phyloP scores from a whole-genome alignment of 1,139 yeast species.

The Candida tetrigidarum region DNA sequence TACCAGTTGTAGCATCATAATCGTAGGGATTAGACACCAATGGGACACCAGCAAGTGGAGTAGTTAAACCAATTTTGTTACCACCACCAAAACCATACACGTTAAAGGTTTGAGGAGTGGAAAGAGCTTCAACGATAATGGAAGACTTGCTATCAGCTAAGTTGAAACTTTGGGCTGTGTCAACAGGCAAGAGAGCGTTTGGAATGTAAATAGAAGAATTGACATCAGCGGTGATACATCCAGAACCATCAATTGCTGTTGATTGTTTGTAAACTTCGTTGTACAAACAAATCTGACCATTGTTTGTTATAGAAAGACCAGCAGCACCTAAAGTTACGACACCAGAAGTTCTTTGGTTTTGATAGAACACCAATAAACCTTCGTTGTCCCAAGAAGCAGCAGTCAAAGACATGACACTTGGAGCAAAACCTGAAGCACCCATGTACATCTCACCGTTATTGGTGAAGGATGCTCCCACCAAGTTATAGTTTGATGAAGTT shows the following conservation, averaged over 20 bases:
- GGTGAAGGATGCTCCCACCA: slow-evolving; percentile 24
- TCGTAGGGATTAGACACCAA: slow-evolving; percentile 5
- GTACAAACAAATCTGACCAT: slow-evolving; percentile 35
- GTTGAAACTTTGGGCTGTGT: slow-evolving; percentile 26
- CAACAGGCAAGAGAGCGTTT: slow-evolving; percentile 21
- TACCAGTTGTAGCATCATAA: slow-evolving; percentile 24
- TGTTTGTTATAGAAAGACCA: slow-evolving; percentile 25
- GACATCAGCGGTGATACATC: slow-evolving; percentile 31
- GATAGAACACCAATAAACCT: slow-evolving; percentile 31
- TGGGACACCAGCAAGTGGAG: slow-evolving; percentile 19
- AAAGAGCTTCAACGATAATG: slow-evolving; percentile 24
- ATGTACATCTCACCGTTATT: slow-evolving; percentile 35
- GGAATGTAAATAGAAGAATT: slow-evolving; percentile 26
- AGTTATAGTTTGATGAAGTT: slow-evolving; percentile 23
- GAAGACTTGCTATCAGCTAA: slow-evolving; percentile 24
- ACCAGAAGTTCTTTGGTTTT: slow-evolving; percentile 23
- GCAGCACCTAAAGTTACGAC: slow-evolving; percentile 26
- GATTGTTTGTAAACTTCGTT: slow-evolving; percentile 28
- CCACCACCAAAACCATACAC: slow-evolving; percentile 39
- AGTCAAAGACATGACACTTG: slow-evolving; percentile 25
- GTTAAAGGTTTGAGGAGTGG: slow-evolving; percentile 24
- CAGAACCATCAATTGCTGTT: slow-evolving; percentile 28
- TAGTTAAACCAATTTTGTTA: slow-evolving; percentile 28
- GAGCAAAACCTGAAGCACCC: slow-evolving; percentile 26
- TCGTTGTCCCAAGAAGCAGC: slow-evolving; percentile 28